phyloP scores from a whole-genome alignment of 257 asterid genomes.

The Plantago major region DNA sequence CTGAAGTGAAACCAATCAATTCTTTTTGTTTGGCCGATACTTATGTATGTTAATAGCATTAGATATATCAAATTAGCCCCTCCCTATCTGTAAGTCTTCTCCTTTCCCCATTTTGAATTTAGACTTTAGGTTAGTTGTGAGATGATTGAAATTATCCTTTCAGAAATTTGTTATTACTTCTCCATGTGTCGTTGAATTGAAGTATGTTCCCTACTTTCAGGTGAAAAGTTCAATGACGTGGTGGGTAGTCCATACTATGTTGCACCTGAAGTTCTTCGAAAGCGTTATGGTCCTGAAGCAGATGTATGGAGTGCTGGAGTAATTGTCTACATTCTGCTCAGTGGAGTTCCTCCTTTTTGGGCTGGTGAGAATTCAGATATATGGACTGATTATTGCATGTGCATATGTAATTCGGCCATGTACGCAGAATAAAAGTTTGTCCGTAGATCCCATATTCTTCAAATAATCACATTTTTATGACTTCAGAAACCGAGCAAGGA shows the following conservation, averaged over 20 bases:
- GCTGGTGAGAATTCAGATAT: conserved; percentile 54
- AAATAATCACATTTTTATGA: neutral
- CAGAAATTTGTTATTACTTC: too few species aligned
- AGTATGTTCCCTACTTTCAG: conserved; percentile 31
- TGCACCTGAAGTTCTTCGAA: conserved; percentile 91
- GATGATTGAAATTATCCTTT: too few species aligned
- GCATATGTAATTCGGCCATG: neutral
- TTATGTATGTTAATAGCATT: too few species aligned
- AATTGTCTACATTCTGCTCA: conserved; percentile 79
- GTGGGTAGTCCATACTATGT: conserved; percentile 98
- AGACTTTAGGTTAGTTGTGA: too few species aligned
- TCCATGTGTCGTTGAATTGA: neutral
- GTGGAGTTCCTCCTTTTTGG: conserved; percentile 99
- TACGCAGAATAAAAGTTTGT: conserved; percentile 6
- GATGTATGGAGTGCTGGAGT: conserved; percentile 99
- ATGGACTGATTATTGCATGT: neutral
- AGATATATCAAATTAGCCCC: too few species aligned
- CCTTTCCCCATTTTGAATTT: neutral
- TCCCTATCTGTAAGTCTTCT: too few species aligned
- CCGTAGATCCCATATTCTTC: neutral
- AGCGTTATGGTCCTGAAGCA: conserved; percentile 87
- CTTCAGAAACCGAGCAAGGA: conserved; percentile 77
- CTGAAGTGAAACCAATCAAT: too few species aligned
- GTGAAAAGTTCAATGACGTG: conserved; percentile 72
- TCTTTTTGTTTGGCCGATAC: too few species aligned